These are phyloP conservation scores for Petunia hybrid DNA, from an alignment of 305 asterid species.

Conservation along the genomic window DNA sequence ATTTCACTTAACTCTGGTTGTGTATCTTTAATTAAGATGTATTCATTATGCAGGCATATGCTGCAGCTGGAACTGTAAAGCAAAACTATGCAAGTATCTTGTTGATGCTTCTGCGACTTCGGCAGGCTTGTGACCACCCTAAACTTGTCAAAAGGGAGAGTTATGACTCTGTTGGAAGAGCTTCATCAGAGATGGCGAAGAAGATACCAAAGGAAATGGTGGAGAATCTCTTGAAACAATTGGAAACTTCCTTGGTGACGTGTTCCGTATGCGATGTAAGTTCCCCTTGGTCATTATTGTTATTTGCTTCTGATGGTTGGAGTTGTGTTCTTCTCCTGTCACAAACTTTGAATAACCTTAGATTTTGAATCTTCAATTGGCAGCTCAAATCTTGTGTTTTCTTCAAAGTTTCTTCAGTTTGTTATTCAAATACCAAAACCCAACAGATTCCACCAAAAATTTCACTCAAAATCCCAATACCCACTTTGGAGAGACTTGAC, in stretches of 20 bases:
- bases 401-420: too few relatives aligned
- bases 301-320: slow-evolving; percentile 5
- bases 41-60: slow-evolving; percentile 74
- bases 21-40: slow-evolving; percentile 12
- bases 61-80: slow-evolving; percentile 96
- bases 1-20: slow-evolving; percentile 1
- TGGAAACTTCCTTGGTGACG: slow-evolving; percentile 74
- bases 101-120: slow-evolving; percentile 93
- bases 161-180: slow-evolving; percentile 62
- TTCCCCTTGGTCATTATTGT: slow-evolving; percentile 25
- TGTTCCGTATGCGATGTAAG: slow-evolving; percentile 82
- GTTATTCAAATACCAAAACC: too few relatives aligned
- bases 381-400: too few relatives aligned
- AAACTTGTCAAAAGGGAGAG: slow-evolving; percentile 82
- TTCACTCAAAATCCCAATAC: too few relatives aligned
- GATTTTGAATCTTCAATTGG: too few relatives aligned
- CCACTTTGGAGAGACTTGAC: too few relatives aligned
- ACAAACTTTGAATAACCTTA: too few relatives aligned
- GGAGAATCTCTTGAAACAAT: slow-evolving; percentile 57
- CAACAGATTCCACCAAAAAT: too few relatives aligned
- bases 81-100: slow-evolving; percentile 97
- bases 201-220: slow-evolving; percentile 67
- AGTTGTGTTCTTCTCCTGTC: slow-evolving; percentile 18
- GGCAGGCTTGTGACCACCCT: slow-evolving; percentile 99
- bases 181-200: slow-evolving; percentile 69